Base-by-base conservation (phyloP, 2,329 filamentous ascomycete species). In the Didymella lethalis region DNA sequence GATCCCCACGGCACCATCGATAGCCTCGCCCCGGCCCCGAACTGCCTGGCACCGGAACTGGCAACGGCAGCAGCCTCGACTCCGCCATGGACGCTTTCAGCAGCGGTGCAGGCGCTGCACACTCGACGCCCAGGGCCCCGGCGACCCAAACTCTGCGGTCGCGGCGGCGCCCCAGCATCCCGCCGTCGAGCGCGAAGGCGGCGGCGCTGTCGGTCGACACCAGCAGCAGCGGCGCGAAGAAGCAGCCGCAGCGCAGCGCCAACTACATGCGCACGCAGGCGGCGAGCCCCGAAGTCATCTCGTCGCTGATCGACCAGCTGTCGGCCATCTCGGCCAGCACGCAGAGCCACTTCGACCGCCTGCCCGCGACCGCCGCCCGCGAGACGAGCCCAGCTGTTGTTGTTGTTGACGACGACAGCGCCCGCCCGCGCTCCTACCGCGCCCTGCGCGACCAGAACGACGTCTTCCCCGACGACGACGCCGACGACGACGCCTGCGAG, bases 261-360 rank as follows among this genome's bases (percentile, higher is more conserved):
- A 75, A 76, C 67, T 71, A 72, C 64, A 64, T 79, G 50, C 76
- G 74, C 62, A 64, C 72, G 31, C 71, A 75, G 52, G 67, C 73
- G 28, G 71, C 85, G 14, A 86, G 86, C 48, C 89, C 90, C 57
- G 88, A 91, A 72, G 85, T 93, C 73, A 92, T 89, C 62, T 85
- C 85, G 16, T 85, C 84, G 47, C 80, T 89, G 59, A 86, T 88
- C 72, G 84, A 85, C 61, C 87, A 86, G 29, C 80, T 89, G 43
- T 85, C 85, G 18, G 79, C 82, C 63, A 85, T 86, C 60, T 84
- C 85, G 5, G 83, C 86, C 48, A 89, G 90, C 23, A 85, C 89
- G 54, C 86, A 84, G 73, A 83, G 85, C 59, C 88, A 91, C 73
- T 92, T 92, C 72, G 90, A 93, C 68, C 83, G 81, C 62, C 68